These are phyloP conservation scores for Wilhelminamyces savonicus DNA, from an alignment of 805 yeast species.

Conservation along the genomic window DNA sequence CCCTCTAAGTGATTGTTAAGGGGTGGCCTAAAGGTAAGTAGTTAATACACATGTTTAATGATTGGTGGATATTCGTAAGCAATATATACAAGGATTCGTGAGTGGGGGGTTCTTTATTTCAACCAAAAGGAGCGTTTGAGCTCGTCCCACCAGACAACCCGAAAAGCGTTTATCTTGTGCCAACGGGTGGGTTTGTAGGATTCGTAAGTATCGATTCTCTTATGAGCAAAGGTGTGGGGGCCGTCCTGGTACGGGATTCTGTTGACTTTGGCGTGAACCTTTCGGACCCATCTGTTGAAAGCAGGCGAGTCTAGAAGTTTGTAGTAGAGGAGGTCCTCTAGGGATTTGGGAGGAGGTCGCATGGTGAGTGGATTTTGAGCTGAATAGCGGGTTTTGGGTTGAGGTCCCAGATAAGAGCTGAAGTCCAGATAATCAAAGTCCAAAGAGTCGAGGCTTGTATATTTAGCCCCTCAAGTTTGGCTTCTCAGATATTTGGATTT, in stretches of 20 bases:
- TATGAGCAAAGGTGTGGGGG: constrained; percentile 7
- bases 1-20: too few relatives aligned
- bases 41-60: too few relatives aligned
- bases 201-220: too few relatives aligned
- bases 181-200: constrained; percentile 41
- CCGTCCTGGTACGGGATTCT: constrained; percentile 43
- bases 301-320: constrained; percentile 49
- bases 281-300: constrained; percentile 58
- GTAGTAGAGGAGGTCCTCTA: constrained; percentile 42
- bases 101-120: too few relatives aligned
- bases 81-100: too few relatives aligned
- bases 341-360: constrained; percentile 15
- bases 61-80: too few relatives aligned
- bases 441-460: too few relatives aligned
- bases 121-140: constrained; percentile 49
- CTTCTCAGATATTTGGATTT: too few relatives aligned
- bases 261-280: constrained; percentile 58
- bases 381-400: not conserved
- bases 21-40: too few relatives aligned
- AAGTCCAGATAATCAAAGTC: too few relatives aligned
- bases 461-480: too few relatives aligned
- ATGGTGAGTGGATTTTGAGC: not conserved
- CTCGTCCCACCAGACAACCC: constrained; percentile 56
- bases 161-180: constrained; percentile 58
- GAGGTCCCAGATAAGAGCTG: too few relatives aligned